phyloP scores from a whole-genome alignment of 306 rosid species.

The Medicago ruthenica region DNA sequence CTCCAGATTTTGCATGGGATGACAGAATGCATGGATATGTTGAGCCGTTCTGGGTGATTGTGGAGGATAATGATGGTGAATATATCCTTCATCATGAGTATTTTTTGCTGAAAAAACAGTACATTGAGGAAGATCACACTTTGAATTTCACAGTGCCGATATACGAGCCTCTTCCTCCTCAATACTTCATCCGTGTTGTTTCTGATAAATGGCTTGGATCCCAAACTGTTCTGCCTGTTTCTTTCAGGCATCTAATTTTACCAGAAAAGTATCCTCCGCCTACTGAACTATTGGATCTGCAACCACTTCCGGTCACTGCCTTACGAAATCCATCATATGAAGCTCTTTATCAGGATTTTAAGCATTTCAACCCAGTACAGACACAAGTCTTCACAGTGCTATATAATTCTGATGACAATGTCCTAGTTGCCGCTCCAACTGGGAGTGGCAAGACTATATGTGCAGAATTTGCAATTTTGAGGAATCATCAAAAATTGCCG shows the following conservation, averaged over 20 bases:
- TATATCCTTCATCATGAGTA: conserved; percentile 86
- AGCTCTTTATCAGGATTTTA: conserved; percentile 53
- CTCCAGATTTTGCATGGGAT: conserved; percentile 97
- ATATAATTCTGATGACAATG: conserved; percentile 93
- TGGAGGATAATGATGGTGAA: conserved; percentile 95
- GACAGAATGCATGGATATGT: conserved; percentile 93
- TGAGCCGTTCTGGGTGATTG: conserved; percentile 94
- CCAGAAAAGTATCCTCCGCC: conserved; percentile 98
- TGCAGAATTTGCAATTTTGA: conserved; percentile 86
- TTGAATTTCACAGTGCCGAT: conserved; percentile 89
- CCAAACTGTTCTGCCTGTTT: conserved; percentile 86
- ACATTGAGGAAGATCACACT: conserved; percentile 86
- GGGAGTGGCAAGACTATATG: conserved; percentile 97
- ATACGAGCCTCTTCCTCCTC: conserved; percentile 90
- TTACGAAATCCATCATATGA: conserved; percentile 60
- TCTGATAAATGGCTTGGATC: conserved; percentile 98
- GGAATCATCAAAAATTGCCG: conserved; percentile 82
- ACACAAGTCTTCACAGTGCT: conserved; percentile 92
- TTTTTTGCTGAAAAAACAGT: conserved; percentile 88
- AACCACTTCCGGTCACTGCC: conserved; percentile 89
- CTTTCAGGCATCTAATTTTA: conserved; percentile 88
- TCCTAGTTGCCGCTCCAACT: conserved; percentile 90
- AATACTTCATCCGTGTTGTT: conserved; percentile 84
- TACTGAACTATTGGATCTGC: conserved; percentile 89
- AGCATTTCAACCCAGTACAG: conserved; percentile 95